Conservation (phyloP, 2,329 filamentous ascomycete genomes). For the Lachnellula occidentalis region DNA sequence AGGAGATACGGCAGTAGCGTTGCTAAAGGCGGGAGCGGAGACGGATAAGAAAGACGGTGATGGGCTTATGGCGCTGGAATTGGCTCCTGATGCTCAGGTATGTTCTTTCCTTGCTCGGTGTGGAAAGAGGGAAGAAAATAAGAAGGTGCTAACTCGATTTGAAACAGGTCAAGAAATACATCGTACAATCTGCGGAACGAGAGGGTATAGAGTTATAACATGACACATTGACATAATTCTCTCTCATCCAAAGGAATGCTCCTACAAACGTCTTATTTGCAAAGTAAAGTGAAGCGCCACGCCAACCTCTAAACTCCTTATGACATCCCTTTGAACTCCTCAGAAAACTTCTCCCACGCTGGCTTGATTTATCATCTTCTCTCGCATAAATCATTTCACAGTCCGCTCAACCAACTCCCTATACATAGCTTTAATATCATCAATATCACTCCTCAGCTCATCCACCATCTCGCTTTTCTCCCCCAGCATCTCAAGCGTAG, state of each 20-base stretch:
- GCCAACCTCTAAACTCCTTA: not conserved
- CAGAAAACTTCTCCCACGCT: no score
- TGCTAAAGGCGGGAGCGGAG: slow-evolving; percentile 83
- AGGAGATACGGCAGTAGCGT: slow-evolving; percentile 74
- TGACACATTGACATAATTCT: slow-evolving; percentile 1
- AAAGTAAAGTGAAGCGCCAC: not conserved
- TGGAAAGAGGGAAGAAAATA: not conserved
- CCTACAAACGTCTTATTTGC: not conserved
- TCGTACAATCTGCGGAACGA: slow-evolving; percentile 65
- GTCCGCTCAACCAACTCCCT: slow-evolving; percentile 84
- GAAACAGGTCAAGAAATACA: slow-evolving; percentile 18
- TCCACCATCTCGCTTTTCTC: slow-evolving; percentile 96
- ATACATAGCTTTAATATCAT: slow-evolving; percentile 95
- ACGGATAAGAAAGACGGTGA: slow-evolving; percentile 68
- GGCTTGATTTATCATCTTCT: not conserved
- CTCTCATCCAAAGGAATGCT: not conserved
- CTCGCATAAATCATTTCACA: slow-evolving; percentile 47
- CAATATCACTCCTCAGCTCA: slow-evolving; percentile 81
- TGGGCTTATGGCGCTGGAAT: slow-evolving; percentile 67
- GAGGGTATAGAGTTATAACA: slow-evolving; percentile 67
- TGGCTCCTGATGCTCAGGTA: slow-evolving; percentile 83
- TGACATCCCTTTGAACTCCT: not conserved
- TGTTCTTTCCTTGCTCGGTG: slow-evolving; percentile 23
- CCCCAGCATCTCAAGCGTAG: slow-evolving; percentile 87
- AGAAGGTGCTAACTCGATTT: not conserved